Evolutionary conservation across 1,284 basidiomycete genomes (phyloP), one percentile per base, ranked within the genome.

Genomic region (Apiotrichum porosum): DNA sequence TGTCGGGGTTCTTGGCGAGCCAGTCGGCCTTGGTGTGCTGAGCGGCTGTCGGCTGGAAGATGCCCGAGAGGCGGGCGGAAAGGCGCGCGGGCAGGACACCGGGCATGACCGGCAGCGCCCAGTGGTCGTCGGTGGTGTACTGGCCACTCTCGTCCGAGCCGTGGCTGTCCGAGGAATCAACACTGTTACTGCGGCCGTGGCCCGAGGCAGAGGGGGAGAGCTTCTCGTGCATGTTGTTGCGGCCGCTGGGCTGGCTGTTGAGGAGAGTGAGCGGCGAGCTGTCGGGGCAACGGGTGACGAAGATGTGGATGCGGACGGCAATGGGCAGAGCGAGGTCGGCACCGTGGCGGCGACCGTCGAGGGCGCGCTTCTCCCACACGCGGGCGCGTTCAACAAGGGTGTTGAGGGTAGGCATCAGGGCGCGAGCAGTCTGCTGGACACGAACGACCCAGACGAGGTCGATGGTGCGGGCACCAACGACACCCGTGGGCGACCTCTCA

Each of bases 391-490:
- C 60, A 28, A 72, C 62, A 26, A 74, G 51, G 5, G 57, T 51
- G 10, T 58, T 41, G 13, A 74, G 51, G 3, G 57, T 64, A 0
- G 61, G 58, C 45, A 72, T 59, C 12, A 72, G 46, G 9, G 65
- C 65, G 26, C 58, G 51, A 1, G 69, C 72, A 13, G 44, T 47
- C 17, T 66, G 64, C 56, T 67, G 59, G 17, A 57, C 64, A 21
- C 58, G 54, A n/a, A 69, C 62, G 17, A 67, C 56, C 72, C 72
- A 74, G n/a, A 72, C 57, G 13, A 74, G 55, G 40, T 72, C 68
- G 48, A 74, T 52, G 2, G 65, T 63, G n/a, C 65, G 54, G 3
- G 69, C 61, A 14, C 65, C 60, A n/a, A 74, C 69, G n/a, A 58
- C 60, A 36, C 68, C 68, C 9, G 60, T 57, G 0, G 66, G 63